Base-by-base conservation (phyloP, 139 green algal genomes). In the Limnomonas spitsbergensis region DNA sequence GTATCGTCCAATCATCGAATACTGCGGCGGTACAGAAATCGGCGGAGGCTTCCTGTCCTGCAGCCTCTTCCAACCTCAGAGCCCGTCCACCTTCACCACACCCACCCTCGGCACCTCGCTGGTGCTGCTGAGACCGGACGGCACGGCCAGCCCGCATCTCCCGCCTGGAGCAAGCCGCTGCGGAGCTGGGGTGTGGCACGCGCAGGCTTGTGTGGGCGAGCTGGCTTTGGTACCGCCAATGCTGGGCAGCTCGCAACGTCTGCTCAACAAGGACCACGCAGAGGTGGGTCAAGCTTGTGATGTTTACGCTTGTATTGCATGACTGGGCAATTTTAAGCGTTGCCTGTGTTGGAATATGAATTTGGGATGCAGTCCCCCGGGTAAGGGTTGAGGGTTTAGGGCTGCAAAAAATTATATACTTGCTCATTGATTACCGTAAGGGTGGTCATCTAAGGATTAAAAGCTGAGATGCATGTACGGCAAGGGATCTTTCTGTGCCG, bases 1-100 rank as follows among this genome's bases (percentile, higher is more conserved):
- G 29, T 39, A 31, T 37, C 47, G 3, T 6, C 94, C 95, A 0
- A 85, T 97, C 1, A 88, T 98, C 0, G 94, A 98, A 89, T 98
- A 97, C 85, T 96, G 90, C 69, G 67, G 76, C 81, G 82, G 94
- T 70, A 98, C 94, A 0, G 94, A 98, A 84, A 90, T 98, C 53
- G 94, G 89, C 1, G 94, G 94, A 40, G 94, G 80, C 75, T 98
- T 93, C 78, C 4, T 95, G 38, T 82, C 85, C 2, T 84, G 88
- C 53, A 90, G 73, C 73, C 66, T 93, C 80, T 82, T 98, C 54
- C 89, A 95, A 82, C 89, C 94, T 29, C 87, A 93, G 80, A 80
- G 78, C 2, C 88, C 92, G 32, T 88, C 89, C 68, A 83, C 78
- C 31, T 98, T 98, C 88, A 89, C 79, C 80, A 94, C 88, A 0